phyloP scores from a whole-genome alignment of 129 eudicot genomes.

The Logfia minima region DNA sequence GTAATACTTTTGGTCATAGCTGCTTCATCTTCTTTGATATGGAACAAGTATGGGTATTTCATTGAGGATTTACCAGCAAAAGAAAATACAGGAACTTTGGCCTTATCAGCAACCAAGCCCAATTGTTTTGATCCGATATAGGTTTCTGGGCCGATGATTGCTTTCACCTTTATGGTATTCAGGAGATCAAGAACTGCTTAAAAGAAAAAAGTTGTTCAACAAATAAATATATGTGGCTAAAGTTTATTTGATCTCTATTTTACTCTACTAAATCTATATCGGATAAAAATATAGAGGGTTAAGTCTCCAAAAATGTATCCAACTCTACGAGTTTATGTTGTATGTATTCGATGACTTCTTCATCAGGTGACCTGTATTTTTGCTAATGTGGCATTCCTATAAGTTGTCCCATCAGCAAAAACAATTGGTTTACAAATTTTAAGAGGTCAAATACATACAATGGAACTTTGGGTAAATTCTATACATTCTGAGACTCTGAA shows the following conservation, averaged over 20 bases:
- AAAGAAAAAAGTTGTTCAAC: neutral
- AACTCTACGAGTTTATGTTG: no score
- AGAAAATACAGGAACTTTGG: constrained; percentile 22
- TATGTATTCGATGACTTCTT: no score
- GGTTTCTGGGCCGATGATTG: constrained; percentile 37
- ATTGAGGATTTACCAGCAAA: constrained; percentile 18
- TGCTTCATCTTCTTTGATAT: constrained; percentile 20
- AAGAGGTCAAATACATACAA: no score
- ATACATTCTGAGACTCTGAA: no score
- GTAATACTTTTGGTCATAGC: constrained; percentile 23
- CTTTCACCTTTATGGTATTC: constrained; percentile 26
- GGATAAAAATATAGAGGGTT: no score
- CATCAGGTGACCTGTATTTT: no score
- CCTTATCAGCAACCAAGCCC: constrained; percentile 18
- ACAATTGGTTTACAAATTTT: no score
- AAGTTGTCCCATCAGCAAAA: no score
- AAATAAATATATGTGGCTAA: neutral
- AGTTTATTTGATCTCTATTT: neutral
- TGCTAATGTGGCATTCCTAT: no score
- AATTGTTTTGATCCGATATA: constrained; percentile 20
- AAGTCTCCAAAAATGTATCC: no score
- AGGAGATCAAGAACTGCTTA: constrained; percentile 32
- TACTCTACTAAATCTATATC: neutral
- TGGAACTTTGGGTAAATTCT: no score
- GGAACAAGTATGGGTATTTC: constrained; percentile 19